phyloP scores from a whole-genome alignment of 2,329 filamentous ascomycete species.

The Chrysoporthe puriensis region DNA sequence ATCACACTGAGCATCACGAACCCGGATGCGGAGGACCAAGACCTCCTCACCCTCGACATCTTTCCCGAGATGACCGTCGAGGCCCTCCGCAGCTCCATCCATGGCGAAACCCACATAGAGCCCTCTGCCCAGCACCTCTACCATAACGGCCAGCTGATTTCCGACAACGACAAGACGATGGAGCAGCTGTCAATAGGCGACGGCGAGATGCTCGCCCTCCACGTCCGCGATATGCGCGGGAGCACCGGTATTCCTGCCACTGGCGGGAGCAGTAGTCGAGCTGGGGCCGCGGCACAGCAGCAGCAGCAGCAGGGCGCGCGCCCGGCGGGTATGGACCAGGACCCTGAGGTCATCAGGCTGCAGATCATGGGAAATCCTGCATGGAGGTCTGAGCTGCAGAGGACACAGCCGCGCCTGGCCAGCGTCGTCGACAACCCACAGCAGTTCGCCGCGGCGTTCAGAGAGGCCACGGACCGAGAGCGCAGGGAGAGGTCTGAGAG shows the following conservation, averaged over 20 bases:
- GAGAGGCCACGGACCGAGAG: slow-evolving; percentile 70
- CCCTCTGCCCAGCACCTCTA: slow-evolving; percentile 80
- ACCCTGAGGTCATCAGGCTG: slow-evolving; percentile 81
- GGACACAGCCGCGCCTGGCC: slow-evolving; percentile 76
- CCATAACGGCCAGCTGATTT: slow-evolving; percentile 83
- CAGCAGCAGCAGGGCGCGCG: slow-evolving; percentile 37
- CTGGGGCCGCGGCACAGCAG: slow-evolving; percentile 38
- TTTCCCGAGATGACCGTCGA: slow-evolving; percentile 81
- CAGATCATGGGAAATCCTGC: slow-evolving; percentile 81
- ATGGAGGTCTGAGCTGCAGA: slow-evolving; percentile 66
- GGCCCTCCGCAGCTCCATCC: slow-evolving; percentile 84
- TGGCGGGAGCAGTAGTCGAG: slow-evolving; percentile 31
- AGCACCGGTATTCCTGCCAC: slow-evolving; percentile 45
- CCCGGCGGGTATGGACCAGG: slow-evolving; percentile 46
- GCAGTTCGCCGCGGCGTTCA: slow-evolving; percentile 75
- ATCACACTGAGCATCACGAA: slow-evolving; percentile 86
- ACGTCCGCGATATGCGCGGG: slow-evolving; percentile 67
- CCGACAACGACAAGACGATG: slow-evolving; percentile 78
- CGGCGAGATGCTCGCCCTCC: slow-evolving; percentile 89
- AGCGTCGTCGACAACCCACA: slow-evolving; percentile 74
- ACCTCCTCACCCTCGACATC: slow-evolving; percentile 81
- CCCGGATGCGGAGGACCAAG: slow-evolving; percentile 70
- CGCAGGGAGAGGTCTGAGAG: slow-evolving; percentile 75
- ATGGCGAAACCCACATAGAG: slow-evolving; percentile 78
- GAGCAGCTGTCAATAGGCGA: slow-evolving; percentile 80